Evolutionary conservation across 192 early-diverging fungal genomes (phyloP).

Genomic region (Globomyces pollinis-pini): DNA sequence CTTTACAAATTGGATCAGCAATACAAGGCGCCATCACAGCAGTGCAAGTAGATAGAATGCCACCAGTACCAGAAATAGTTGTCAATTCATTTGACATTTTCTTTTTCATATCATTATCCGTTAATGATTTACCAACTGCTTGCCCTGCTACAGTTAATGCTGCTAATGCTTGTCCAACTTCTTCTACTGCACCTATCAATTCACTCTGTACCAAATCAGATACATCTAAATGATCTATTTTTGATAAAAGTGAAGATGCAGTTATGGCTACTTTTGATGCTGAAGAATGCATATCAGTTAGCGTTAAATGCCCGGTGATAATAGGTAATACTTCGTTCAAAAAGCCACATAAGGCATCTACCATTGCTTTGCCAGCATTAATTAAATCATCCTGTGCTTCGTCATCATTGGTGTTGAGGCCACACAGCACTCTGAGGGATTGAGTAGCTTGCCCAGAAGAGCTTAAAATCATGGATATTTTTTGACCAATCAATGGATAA

Average conservation of each 20-base stretch:
- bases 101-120: conserved; percentile 5
- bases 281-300: conserved; percentile 27
- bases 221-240: conserved; percentile 41
- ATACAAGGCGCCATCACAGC: conserved; percentile 31
- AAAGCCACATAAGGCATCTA: conserved; percentile 19
- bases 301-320: conserved; percentile 26
- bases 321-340: conserved; percentile 32
- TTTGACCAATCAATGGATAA: conserved; percentile 39
- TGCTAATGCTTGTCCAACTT: conserved; percentile 25
- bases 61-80: conserved; percentile 18
- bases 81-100: conserved; percentile 22
- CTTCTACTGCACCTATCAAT: conserved; percentile 34
- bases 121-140: not conserved
- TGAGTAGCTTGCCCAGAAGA: conserved; percentile 44
- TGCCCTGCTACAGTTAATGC: conserved; percentile 20
- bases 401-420: conserved; percentile 19
- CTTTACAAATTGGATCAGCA: conserved; percentile 29
- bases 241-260: conserved; percentile 23
- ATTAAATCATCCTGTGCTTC: conserved; percentile 33
- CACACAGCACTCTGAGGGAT: conserved; percentile 45
- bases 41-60: conserved; percentile 26
- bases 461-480: conserved; percentile 33
- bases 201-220: conserved; percentile 34
- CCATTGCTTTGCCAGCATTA: conserved; percentile 24
- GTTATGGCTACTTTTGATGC: conserved; percentile 24